These are phyloP conservation scores for Ampelomyces quisqualis DNA, from an alignment of 2,329 filamentous ascomycete genomes.

Conservation along the genomic window DNA sequence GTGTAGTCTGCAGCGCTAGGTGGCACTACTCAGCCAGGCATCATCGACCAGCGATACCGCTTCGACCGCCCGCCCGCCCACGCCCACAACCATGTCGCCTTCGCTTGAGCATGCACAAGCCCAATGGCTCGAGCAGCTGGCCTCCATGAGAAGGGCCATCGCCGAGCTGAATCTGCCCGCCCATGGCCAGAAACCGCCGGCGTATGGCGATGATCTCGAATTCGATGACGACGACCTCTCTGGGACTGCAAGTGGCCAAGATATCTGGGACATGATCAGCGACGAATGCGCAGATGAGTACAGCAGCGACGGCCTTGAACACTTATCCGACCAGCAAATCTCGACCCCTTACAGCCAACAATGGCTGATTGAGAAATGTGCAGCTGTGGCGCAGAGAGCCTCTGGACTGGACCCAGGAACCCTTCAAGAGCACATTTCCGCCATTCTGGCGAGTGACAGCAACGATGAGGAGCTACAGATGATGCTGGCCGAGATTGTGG, in stretches of 20 bases:
- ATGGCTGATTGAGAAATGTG: constrained; percentile 74
- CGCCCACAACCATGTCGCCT: constrained; percentile 27
- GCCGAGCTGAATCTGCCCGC: constrained; percentile 65
- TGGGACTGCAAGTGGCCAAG: constrained; percentile 66
- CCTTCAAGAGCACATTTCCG: constrained; percentile 75
- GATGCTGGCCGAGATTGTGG: constrained; percentile 82
- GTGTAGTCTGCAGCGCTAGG: neutral
- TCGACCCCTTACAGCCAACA: constrained; percentile 54
- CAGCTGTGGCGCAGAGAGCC: constrained; percentile 63
- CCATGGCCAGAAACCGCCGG: constrained; percentile 48
- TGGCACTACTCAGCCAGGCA: neutral
- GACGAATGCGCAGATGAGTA: constrained; percentile 66
- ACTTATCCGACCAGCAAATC: constrained; percentile 44
- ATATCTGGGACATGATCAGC: constrained; percentile 91
- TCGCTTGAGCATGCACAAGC: constrained; percentile 51
- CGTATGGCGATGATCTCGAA: constrained; percentile 60
- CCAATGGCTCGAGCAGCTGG: constrained; percentile 83
- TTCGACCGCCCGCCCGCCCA: too few species aligned
- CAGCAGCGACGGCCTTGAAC: constrained; percentile 65
- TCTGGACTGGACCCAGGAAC: constrained; percentile 67
- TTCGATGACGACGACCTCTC: constrained; percentile 66
- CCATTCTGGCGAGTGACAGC: constrained; percentile 68
- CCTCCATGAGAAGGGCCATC: constrained; percentile 82
- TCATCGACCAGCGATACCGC: neutral
- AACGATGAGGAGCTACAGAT: constrained; percentile 84